Evolutionary conservation across 2,329 filamentous ascomycete genomes (phyloP), one percentile per base, ranked within the genome.

Genomic region (Pochonia chlamydosporia): DNA sequence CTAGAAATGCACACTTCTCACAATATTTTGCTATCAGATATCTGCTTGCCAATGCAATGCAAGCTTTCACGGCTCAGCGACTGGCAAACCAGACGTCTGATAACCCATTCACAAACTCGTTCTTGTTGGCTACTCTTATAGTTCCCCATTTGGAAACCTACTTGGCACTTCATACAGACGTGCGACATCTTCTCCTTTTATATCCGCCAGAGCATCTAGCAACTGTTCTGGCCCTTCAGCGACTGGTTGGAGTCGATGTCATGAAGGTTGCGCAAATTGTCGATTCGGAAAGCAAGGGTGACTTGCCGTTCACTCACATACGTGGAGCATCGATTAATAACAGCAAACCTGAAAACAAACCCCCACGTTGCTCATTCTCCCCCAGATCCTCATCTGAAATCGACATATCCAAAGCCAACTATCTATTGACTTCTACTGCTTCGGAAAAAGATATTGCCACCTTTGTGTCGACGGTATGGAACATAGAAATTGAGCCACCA

Each of bases 91-190:
- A 79, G 49, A 70, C 69, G 3, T 68, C 72, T 26, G 72, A 75
- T 47, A 79, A 78, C 52, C 78, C 77, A 1, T 76, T 81, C 49
- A 67, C 69, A 14, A 75, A 79, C 54, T 70, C 76, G 1, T 66
- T 72, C 20, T 64, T 78, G 14, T 69, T 84, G 2, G 80, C 81
- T 2, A 74, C 75, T 1, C 67, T 82, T 2, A 70, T 84, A 20
- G 67, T 84, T 33, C 78, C 80, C 1, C 78, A 82, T 50, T 67
- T 85, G 2, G 81, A 84, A 54, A 73, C 74, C 0, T 84, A 81
- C 51, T 66, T 84, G 42, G 69, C 73, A 4, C 65, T 71, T 2
- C 76, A 82, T 52, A 57, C 70, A 3, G 65, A 72, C 31, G 74
- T 78, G 18, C 73, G 74, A 9, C 76, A 83, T 48, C 69, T 85